phyloP scores from a whole-genome alignment of 176 grass and related monocot species.

The barley (Hordeum vulgare) region MorexV3_pseudomolecules_assembly NC_058518.1:510266045-510266544 shows the following conservation, averaged over 20 bases:
- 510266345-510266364: background rate
- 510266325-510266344: background rate
- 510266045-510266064: background rate
- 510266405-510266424: constrained; percentile 84
- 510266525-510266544: constrained; percentile 18
- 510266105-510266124: background rate
- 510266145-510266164: background rate
- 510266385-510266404: constrained; percentile 79
- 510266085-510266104: background rate
- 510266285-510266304: background rate
- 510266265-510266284: background rate
- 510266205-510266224: background rate
- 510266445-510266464: background rate
- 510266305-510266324: background rate
- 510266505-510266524: constrained; percentile 25
- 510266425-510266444: constrained; percentile 17
- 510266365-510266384: constrained; percentile 38
- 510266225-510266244: background rate
- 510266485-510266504: background rate
- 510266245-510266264: background rate
- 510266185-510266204: background rate
- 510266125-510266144: background rate
- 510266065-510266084: background rate
- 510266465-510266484: background rate
- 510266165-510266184: background rate